Conservation (phyloP, 257 asterid species). For the Jacaranda copaia region DNA sequence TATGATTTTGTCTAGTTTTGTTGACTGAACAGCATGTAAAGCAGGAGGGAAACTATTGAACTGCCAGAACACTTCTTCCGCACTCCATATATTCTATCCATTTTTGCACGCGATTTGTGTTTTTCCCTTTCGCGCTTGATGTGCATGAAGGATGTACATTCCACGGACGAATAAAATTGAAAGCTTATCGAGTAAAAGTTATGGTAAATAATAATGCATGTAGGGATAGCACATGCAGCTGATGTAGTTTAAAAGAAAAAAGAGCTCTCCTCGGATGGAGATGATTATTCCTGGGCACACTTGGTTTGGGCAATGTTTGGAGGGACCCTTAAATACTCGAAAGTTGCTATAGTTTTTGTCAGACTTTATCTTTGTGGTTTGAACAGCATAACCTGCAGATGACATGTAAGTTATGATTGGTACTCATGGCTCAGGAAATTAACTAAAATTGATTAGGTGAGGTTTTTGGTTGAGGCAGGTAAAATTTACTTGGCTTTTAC, state of each 20-base stretch:
- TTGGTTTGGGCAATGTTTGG: conserved; percentile 32
- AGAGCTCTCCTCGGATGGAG: conserved; percentile 9
- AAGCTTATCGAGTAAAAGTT: no score
- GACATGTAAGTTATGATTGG: conserved; percentile 33
- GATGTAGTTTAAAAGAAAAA: not conserved
- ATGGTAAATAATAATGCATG: no score
- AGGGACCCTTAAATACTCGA: conserved; percentile 39
- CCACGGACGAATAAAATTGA: no score
- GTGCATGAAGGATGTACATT: no score
- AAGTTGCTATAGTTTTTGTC: conserved; percentile 27
- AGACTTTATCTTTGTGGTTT: conserved; percentile 33
- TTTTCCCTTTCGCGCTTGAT: no score
- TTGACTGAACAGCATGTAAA: not conserved
- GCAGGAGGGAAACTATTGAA: no score
- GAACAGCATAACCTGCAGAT: conserved; percentile 27
- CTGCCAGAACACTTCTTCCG: no score
- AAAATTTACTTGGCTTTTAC: not conserved
- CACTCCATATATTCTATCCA: no score
- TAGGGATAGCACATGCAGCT: no score
- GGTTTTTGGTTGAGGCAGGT: conserved; percentile 45
- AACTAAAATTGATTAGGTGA: conserved; percentile 37
- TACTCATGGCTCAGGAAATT: conserved; percentile 7
- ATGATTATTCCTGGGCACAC: conserved; percentile 33
- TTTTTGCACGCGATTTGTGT: no score
- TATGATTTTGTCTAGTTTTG: not conserved